These are phyloP conservation scores for Blastosporella zonata DNA, from an alignment of 1,284 basidiomycete species.

Conservation along the genomic window DNA sequence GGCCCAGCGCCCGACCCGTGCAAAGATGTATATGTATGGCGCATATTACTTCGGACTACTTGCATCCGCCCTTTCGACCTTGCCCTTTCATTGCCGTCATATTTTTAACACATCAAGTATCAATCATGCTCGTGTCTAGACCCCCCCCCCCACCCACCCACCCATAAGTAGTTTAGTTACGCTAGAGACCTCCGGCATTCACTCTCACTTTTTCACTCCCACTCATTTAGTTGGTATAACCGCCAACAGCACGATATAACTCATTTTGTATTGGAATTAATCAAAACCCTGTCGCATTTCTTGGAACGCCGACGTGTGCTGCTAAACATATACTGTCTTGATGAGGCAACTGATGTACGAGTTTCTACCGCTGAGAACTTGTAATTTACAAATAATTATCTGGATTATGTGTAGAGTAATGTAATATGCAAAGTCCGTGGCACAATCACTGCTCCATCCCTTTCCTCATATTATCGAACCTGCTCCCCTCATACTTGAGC, in stretches of 20 bases:
- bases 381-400: background rate
- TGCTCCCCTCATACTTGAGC: slow-evolving; percentile 67
- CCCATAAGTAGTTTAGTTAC: slow-evolving; percentile 8
- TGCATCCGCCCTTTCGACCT: slow-evolving; percentile 1
- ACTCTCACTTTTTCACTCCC: slow-evolving; percentile 1
- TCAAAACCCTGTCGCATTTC: background rate
- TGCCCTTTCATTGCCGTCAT: background rate
- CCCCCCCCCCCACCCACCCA: too few relatives aligned
- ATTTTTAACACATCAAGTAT: slow-evolving; percentile 5
- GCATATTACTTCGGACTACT: slow-evolving; percentile 1
- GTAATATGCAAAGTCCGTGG: background rate
- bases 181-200: background rate
- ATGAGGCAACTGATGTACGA: too few relatives aligned
- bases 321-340: too few relatives aligned
- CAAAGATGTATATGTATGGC: slow-evolving; percentile 1
- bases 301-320: background rate
- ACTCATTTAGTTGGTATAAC: background rate
- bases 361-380: too few relatives aligned
- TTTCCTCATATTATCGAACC: slow-evolving; percentile 74
- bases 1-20: slow-evolving; percentile 12
- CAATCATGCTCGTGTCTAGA: slow-evolving; percentile 8
- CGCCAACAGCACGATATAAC: slow-evolving; percentile 4
- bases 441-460: slow-evolving; percentile 43
- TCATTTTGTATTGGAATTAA: slow-evolving; percentile 6
- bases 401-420: background rate